Evolutionary conservation across 352 stramenopile genomes (phyloP).

Genomic region (Elongisporangium senticosum): DNA sequence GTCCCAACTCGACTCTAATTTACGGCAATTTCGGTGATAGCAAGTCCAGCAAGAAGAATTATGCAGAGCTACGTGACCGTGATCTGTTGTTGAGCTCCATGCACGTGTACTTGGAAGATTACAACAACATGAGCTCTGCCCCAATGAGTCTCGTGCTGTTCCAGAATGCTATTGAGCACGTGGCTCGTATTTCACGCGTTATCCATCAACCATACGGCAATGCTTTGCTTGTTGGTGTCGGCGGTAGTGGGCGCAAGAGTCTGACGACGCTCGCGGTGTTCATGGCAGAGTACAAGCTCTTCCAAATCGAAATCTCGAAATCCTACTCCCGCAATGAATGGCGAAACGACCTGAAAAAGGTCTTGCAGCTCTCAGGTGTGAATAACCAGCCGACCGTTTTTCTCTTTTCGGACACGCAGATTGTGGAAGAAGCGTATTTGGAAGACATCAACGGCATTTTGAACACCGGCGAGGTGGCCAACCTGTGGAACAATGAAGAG

Average conservation of each 20-base stretch:
- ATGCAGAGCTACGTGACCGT: constrained; percentile 87
- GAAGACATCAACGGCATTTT: constrained; percentile 93
- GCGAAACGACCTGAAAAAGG: constrained; percentile 91
- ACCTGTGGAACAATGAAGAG: constrained; percentile 89
- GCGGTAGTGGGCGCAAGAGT: constrained; percentile 89
- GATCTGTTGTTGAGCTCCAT: constrained; percentile 76
- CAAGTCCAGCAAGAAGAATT: constrained; percentile 66
- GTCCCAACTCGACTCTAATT: constrained; percentile 66
- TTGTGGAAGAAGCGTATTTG: constrained; percentile 89
- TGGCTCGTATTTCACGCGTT: constrained; percentile 90
- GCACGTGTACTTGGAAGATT: constrained; percentile 92
- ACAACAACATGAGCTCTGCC: constrained; percentile 93
- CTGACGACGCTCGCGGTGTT: constrained; percentile 91
- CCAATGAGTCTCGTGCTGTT: constrained; percentile 95
- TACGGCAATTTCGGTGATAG: constrained; percentile 88
- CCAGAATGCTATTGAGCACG: constrained; percentile 93
- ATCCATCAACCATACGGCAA: constrained; percentile 93
- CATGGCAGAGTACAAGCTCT: constrained; percentile 93
- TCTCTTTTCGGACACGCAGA: constrained; percentile 92
- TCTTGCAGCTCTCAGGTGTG: constrained; percentile 69
- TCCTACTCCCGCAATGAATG: constrained; percentile 91
- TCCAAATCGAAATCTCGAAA: constrained; percentile 96
- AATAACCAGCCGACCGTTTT: constrained; percentile 89
- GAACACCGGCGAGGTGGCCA: constrained; percentile 92
- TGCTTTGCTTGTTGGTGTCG: constrained; percentile 90